Conservation (phyloP, 139 green algal species). For the Nannochloris sp. region DNA sequence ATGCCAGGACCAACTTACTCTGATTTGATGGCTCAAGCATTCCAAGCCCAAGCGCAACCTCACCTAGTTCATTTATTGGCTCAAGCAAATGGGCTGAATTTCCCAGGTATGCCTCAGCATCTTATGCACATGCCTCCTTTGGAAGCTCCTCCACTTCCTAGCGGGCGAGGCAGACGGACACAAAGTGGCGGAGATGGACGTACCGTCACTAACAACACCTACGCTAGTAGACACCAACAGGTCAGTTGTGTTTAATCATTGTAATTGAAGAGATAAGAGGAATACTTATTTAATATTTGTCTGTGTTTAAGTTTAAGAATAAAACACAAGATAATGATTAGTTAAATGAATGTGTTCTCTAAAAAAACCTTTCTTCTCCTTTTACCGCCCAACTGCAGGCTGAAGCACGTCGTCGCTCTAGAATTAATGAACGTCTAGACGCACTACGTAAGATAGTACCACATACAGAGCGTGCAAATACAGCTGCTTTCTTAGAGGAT, state of each 20-base stretch:
- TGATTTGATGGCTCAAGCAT: not conserved
- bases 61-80: no score
- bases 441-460: conserved; percentile 63
- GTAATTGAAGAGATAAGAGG: no score
- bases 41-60: not conserved
- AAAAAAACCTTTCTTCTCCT: no score
- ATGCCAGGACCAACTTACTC: not conserved
- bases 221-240: conserved; percentile 4
- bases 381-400: conserved; percentile 5
- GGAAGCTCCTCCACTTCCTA: not conserved
- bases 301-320: no score
- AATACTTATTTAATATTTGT: not conserved
- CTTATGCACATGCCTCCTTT: not conserved
- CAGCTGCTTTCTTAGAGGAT: conserved; percentile 73
- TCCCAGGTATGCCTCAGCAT: not conserved
- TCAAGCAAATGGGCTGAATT: no score
- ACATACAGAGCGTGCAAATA: conserved; percentile 77
- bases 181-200: not conserved
- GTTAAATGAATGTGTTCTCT: no score
- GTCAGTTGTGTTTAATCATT: no score
- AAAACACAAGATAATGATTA: no score
- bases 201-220: not conserved
- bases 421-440: conserved; percentile 47
- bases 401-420: conserved; percentile 14
- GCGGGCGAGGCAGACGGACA: not conserved